These are phyloP conservation scores for Pachyrhizus erosus DNA, from an alignment of 306 rosid species.

Conservation along the genomic window DNA sequence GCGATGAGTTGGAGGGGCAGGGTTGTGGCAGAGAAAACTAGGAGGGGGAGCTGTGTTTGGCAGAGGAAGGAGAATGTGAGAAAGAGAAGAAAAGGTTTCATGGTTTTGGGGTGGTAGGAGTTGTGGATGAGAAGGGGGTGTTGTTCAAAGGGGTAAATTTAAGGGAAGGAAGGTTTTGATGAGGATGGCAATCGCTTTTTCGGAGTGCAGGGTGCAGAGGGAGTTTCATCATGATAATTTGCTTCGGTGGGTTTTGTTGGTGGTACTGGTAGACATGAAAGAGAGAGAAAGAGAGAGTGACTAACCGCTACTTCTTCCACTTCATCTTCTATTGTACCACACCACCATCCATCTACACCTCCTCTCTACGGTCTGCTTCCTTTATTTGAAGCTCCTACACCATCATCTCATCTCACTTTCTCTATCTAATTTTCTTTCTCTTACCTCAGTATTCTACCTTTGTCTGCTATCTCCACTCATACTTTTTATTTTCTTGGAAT, in stretches of 20 bases:
- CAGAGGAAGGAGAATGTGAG: constrained; percentile 53
- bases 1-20: constrained; percentile 66
- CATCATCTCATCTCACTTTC: constrained; percentile 31
- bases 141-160: constrained; percentile 63
- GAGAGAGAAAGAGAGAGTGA: constrained; percentile 38
- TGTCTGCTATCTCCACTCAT: constrained; percentile 70
- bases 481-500: constrained; percentile 74
- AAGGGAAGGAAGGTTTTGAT: constrained; percentile 80
- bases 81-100: constrained; percentile 66
- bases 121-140: constrained; percentile 55
- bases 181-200: constrained; percentile 69
- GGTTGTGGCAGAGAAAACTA: constrained; percentile 52
- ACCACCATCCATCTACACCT: constrained; percentile 7
- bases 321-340: constrained; percentile 40
- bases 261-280: constrained; percentile 57
- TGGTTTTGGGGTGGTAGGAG: constrained; percentile 57
- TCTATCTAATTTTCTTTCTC: constrained; percentile 38
- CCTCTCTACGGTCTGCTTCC: constrained; percentile 35
- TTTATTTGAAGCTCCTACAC: constrained; percentile 39
- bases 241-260: constrained; percentile 83
- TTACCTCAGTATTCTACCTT: constrained; percentile 62
- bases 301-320: constrained; percentile 38
- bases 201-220: constrained; percentile 91
- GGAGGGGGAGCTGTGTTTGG: constrained; percentile 39
- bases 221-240: constrained; percentile 83